A percentile compares a stretch with the other conserved stretches of the same genome.
phyloP scores from a whole-genome alignment of 1,139 yeast species.

The Pichia sp. region DNA sequence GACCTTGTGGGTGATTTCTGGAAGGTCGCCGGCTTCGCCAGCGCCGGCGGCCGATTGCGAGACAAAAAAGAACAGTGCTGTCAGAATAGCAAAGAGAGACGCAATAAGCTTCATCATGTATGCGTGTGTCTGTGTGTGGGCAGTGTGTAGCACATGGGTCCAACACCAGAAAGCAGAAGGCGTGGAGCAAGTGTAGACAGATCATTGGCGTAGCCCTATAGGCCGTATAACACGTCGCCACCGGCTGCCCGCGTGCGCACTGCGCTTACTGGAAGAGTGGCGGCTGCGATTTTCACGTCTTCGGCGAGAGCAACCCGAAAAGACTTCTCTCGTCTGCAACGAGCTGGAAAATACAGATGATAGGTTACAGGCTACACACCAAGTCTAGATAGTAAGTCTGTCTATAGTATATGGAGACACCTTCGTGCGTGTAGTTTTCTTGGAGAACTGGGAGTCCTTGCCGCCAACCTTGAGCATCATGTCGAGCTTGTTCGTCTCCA shows the following conservation, averaged over 20 bases:
- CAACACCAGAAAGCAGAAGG: not conserved
- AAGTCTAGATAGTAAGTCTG: slow-evolving; percentile 38
- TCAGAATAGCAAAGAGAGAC: slow-evolving; percentile 21
- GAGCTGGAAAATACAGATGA: no score
- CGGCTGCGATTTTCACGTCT: not conserved
- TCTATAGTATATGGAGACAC: slow-evolving; percentile 53
- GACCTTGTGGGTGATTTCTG: slow-evolving; percentile 68
- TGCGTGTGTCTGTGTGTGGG: not conserved
- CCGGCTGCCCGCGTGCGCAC: not conserved
- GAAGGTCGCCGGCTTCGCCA: slow-evolving; percentile 36
- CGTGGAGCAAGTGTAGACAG: not conserved
- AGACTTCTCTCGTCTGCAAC: not conserved
- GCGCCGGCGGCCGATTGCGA: slow-evolving; percentile 22
- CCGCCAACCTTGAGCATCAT: slow-evolving; percentile 37
- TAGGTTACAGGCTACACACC: not conserved
- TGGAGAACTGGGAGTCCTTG: slow-evolving; percentile 17
- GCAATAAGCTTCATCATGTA: slow-evolving; percentile 27
- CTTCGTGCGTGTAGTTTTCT: slow-evolving; percentile 32
- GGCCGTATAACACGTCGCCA: not conserved
- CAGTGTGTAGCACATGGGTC: not conserved
- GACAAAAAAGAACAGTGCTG: slow-evolving; percentile 22
- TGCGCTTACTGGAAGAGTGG: not conserved
- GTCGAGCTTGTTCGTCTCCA: slow-evolving; percentile 33
- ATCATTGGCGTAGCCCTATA: not conserved
- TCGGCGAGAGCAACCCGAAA: not conserved